Base-by-base conservation (phyloP, 2,329 filamentous ascomycete genomes). In the Taxawa tesnikishii region DNA sequence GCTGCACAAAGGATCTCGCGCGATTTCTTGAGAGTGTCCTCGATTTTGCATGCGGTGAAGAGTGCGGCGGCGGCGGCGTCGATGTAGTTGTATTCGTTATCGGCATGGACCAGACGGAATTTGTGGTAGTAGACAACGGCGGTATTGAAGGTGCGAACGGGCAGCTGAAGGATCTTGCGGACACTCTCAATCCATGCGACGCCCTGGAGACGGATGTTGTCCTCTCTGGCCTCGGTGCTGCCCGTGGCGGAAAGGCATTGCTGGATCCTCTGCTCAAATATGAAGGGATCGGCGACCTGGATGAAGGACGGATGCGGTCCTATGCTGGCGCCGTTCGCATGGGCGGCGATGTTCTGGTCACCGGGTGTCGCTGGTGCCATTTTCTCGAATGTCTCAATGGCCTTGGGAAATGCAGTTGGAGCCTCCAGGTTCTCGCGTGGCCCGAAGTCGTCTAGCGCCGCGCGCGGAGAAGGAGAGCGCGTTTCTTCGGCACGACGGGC, bases 11-110 rank as follows among this genome's bases (percentile, higher is more conserved):
- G 66, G 39, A 98, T 92, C 41, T 98, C 90, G 36, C 74, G 76
- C 3, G 84, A 93, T 63, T 96, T 96, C 61, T 98, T 98, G 43
- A 94, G 72, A 1, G 90, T 98, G 55, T 98, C 90, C 57, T 98
- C 90, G 28, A 92, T 85, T 62, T 98, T 98, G 66, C 88, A 96
- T 3, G 87, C 87, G 3, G 87, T 82, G 49, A 96, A 88, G 6
- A 98, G 64, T 15, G 84, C 80, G 1, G 90, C 84, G 5, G 90
- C 73, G 0, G 88, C 84, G 2, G 84, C 87, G 52, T 96, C 88
- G 38, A 65, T 58, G 51, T 77, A 85, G 53, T 81, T 82, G 56
- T 93, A 94, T 48, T 93, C 85, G 42, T 67, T 75, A 44, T 87
- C 83, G n/a, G 77, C 71, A 49, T 93, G 85, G 28, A 79, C 73